These are phyloP conservation scores for Penicillium sp. DNA, from an alignment of 2,329 filamentous ascomycete species.

Conservation along the genomic window DNA sequence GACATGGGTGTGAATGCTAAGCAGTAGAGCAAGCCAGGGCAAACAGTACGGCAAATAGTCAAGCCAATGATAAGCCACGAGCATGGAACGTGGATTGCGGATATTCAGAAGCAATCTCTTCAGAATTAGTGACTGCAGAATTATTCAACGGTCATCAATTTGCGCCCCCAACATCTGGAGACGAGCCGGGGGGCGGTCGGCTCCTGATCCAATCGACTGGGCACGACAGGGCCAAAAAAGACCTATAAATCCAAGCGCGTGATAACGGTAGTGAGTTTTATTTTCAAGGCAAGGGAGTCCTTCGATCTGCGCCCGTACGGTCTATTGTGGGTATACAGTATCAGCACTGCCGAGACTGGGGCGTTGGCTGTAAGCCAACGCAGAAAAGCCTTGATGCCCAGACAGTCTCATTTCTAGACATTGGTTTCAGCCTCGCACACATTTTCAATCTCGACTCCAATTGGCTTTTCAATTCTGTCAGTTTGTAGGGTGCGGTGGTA, in stretches of 20 bases:
- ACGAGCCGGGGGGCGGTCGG: neutral
- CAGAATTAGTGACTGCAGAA: neutral
- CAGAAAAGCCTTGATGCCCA: neutral
- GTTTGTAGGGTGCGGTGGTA: slow-evolving; percentile 21
- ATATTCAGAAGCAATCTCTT: neutral
- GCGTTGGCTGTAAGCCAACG: neutral
- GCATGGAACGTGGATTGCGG: neutral
- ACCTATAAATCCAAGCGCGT: too few relatives aligned
- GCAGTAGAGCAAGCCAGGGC: neutral
- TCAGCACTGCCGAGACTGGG: neutral
- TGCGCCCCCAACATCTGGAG: neutral
- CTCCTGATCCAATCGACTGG: neutral
- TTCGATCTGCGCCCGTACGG: neutral
- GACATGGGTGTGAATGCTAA: neutral
- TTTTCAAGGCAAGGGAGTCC: neutral
- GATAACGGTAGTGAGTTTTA: too few relatives aligned
- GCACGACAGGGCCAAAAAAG: neutral
- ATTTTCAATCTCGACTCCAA: neutral
- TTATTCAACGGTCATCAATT: neutral
- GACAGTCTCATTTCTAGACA: neutral
- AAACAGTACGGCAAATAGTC: neutral
- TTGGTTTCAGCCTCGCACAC: neutral
- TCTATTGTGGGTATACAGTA: neutral
- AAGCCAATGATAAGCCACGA: neutral
- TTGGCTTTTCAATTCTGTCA: slow-evolving; percentile 17